Evolutionary conservation across 1,284 basidiomycete genomes (phyloP).

Genomic region (Cryptococcus deneoformans): DNA sequence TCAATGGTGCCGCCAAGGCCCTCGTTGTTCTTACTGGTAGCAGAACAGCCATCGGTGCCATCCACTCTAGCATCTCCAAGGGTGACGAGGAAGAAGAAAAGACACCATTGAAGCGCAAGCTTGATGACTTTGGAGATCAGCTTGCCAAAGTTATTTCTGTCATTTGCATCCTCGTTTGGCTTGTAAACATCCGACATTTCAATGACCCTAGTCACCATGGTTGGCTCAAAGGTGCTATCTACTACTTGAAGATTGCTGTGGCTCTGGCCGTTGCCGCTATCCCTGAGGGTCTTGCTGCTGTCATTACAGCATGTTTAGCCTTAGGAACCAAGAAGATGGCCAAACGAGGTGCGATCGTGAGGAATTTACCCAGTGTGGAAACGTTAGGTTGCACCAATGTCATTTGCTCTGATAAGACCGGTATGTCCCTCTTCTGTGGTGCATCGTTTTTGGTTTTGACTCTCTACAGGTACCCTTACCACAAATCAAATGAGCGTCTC

Average conservation of each 20-base stretch:
- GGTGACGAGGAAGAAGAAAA: constrained; percentile 63
- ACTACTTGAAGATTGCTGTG: constrained; percentile 98
- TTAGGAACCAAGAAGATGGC: constrained; percentile 98
- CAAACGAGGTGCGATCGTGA: constrained; percentile 92
- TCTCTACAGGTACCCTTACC: constrained; percentile 62
- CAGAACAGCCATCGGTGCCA: constrained; percentile 87
- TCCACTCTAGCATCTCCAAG: constrained; percentile 78
- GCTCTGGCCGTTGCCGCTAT: constrained; percentile 94
- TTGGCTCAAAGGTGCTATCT: constrained; percentile 84
- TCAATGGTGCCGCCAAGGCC: constrained; percentile 81
- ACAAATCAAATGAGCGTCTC: constrained; percentile 97
- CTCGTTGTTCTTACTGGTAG: constrained; percentile 81
- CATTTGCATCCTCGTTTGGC: constrained; percentile 93
- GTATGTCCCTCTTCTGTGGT: constrained; percentile 38
- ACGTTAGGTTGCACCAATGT: constrained; percentile 95
- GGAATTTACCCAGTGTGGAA: constrained; percentile 94
- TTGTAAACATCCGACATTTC: constrained; percentile 92
- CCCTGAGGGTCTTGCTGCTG: constrained; percentile 90
- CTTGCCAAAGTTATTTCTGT: constrained; percentile 94
- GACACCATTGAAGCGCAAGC: constrained; percentile 90
- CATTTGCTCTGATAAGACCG: constrained; percentile 97
- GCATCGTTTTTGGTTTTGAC: neutral
- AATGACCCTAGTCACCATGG: constrained; percentile 88
- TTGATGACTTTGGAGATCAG: constrained; percentile 95
- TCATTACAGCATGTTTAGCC: constrained; percentile 94